Evolutionary conservation across 2,329 filamentous ascomycete species (phyloP).

Genomic region (Aspergillus transmontanensis): DNA sequence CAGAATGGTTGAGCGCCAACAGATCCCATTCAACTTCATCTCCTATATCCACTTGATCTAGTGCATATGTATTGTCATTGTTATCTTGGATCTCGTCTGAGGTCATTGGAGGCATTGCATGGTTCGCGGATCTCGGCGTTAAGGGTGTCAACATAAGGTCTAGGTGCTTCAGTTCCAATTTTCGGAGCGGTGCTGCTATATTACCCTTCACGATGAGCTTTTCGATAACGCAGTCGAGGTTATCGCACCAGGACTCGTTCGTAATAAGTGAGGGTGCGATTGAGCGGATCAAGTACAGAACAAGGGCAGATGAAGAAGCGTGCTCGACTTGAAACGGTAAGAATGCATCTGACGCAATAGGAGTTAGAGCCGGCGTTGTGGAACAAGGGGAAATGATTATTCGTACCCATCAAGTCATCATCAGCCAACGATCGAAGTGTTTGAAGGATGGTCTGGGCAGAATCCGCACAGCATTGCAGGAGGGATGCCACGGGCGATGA

Average conservation of each 20-base stretch:
- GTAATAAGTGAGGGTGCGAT: constrained; percentile 39
- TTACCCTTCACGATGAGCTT: constrained; percentile 43
- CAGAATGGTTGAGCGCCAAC: constrained; percentile 24
- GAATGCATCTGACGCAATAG: constrained; percentile 34
- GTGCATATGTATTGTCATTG: neutral
- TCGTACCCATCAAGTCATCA: neutral
- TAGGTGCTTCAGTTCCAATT: constrained; percentile 32
- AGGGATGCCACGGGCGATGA: constrained; percentile 24
- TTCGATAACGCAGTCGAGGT: constrained; percentile 41
- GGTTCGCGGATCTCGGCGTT: constrained; percentile 28
- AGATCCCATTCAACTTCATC: constrained; percentile 31
- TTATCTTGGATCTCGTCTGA: neutral
- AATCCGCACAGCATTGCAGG: constrained; percentile 29
- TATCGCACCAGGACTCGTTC: constrained; percentile 40
- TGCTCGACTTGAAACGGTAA: constrained; percentile 47
- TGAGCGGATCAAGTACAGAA: constrained; percentile 39
- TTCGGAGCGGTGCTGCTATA: constrained; percentile 41
- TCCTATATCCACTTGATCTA: neutral
- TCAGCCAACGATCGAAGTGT: constrained; percentile 19
- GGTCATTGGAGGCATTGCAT: constrained; percentile 1
- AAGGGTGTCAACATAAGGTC: constrained; percentile 30
- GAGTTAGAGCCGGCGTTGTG: neutral
- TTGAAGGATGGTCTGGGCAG: constrained; percentile 28
- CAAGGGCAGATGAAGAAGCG: constrained; percentile 46
- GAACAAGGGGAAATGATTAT: neutral